These are phyloP conservation scores for Debaryomyces hansenii DNA, from an alignment of 805 yeast species.

Conservation along the genomic window DNA sequence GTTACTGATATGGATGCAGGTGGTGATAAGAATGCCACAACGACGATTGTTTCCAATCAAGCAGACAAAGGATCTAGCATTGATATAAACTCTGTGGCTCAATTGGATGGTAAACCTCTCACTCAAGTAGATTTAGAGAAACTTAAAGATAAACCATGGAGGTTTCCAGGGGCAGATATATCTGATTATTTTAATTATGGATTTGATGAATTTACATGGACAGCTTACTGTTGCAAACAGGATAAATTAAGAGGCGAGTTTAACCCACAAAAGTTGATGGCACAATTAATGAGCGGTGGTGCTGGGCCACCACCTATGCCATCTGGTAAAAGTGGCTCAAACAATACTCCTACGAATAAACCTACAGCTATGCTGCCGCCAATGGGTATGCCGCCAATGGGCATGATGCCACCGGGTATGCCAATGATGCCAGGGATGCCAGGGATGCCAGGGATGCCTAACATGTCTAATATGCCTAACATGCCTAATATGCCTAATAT, in stretches of 20 bases:
- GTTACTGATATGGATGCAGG: slow-evolving; percentile 15
- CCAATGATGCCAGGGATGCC: slow-evolving; percentile 23
- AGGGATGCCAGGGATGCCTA: slow-evolving; percentile 13
- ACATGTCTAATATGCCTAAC: slow-evolving; percentile 19
- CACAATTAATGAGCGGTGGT: slow-evolving; percentile 48
- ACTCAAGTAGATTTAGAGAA: slow-evolving; percentile 78
- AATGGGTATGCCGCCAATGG: slow-evolving; percentile 23
- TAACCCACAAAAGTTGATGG: slow-evolving; percentile 78
- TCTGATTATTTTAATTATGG: slow-evolving; percentile 96
- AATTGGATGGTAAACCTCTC: slow-evolving; percentile 76
- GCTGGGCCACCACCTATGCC: slow-evolving; percentile 17
- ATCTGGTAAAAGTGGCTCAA: slow-evolving; percentile 4
- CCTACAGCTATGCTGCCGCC: slow-evolving; percentile 21
- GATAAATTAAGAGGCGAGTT: slow-evolving; percentile 77
- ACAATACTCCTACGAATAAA: slow-evolving; percentile 7
- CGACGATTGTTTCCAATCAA: slow-evolving; percentile 36
- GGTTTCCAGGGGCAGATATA: slow-evolving; percentile 93
- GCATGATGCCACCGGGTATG: slow-evolving; percentile 11
- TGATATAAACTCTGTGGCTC: slow-evolving; percentile 74
- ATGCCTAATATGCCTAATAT: slow-evolving; percentile 27
- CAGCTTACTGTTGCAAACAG: slow-evolving; percentile 84
- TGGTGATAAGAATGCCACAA: slow-evolving; percentile 26
- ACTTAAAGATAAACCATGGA: slow-evolving; percentile 95
- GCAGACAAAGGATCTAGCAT: slow-evolving; percentile 42
- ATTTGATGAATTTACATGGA: slow-evolving; percentile 95